These are phyloP conservation scores for Rhypophila decipiens DNA, from an alignment of 495 filamentous ascomycete species.

Conservation along the genomic window DNA sequence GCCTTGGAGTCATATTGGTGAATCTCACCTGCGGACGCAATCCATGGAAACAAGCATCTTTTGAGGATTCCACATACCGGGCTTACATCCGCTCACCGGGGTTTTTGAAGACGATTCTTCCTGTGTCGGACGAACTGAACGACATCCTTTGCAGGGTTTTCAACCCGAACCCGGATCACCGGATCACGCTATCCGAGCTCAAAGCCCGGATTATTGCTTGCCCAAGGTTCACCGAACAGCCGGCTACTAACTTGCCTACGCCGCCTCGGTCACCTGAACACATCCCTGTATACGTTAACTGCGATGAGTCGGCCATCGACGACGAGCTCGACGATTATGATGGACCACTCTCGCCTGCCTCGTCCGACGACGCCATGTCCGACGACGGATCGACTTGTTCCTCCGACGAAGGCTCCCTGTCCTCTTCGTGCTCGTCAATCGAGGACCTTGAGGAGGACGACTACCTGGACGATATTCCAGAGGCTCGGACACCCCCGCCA, in stretches of 20 bases:
- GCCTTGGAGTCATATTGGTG: slow-evolving; percentile 91
- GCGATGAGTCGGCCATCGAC: slow-evolving; percentile 34
- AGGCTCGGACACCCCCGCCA: slow-evolving; percentile 36
- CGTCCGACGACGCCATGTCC: slow-evolving; percentile 32
- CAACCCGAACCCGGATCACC: slow-evolving; percentile 75
- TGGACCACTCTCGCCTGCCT: slow-evolving; percentile 33
- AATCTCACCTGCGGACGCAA: slow-evolving; percentile 98
- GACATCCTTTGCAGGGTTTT: slow-evolving; percentile 84
- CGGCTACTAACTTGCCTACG: slow-evolving; percentile 23
- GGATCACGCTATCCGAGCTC: slow-evolving; percentile 81
- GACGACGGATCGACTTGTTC: slow-evolving; percentile 41
- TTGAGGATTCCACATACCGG: slow-evolving; percentile 91
- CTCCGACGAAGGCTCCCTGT: slow-evolving; percentile 40
- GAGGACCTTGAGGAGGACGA: slow-evolving; percentile 39
- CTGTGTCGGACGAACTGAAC: slow-evolving; percentile 85
- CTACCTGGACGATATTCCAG: slow-evolving; percentile 31
- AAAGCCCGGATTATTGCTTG: slow-evolving; percentile 71
- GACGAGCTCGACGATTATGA: slow-evolving; percentile 25
- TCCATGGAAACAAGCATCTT: slow-evolving; percentile 92
- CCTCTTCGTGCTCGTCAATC: slow-evolving; percentile 39
- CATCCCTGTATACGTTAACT: slow-evolving; percentile 36
- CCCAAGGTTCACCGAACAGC: slow-evolving; percentile 59
- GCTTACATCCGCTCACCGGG: slow-evolving; percentile 80
- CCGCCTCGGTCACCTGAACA: slow-evolving; percentile 34
- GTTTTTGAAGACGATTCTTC: slow-evolving; percentile 90